Base-by-base conservation (phyloP, 495 filamentous ascomycete species). In the Daldinia concentrica region DNA sequence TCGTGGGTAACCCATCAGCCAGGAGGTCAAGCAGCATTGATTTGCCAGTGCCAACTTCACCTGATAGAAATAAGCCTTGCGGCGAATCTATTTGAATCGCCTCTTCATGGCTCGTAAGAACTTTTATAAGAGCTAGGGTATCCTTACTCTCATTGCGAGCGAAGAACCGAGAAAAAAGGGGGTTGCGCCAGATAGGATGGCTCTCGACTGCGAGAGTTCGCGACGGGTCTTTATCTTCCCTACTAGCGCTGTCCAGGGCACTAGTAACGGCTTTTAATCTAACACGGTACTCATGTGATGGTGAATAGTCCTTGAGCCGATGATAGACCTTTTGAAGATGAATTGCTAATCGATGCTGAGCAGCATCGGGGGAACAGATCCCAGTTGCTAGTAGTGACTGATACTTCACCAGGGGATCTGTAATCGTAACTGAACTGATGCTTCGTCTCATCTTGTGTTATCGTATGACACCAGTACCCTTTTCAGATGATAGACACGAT, bases 41-140 rank as follows among this genome's bases (percentile, higher is more conserved):
- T 75, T 92, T 92, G 4, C 90, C 89, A 0, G 88, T 91, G 9
- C 91, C 90, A 6, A 93, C 90, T 65, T 91, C 89, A 1, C 90
- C 90, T 29, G 90, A 89, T 3, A 92, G 80, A 51, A 92, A 85
- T 9, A 93, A 77, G 0, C 90, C 90, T 68, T 83, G 85, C 0
- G 91, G 91, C 0, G 87, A 88, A 62, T 89, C 79, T 27, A 91
- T 77, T 8, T 85, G 75, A 27, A 91, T 74, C 11, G 90, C 91
- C 4, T 86, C 85, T 74, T 93, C 86, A 68, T 91, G 82, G 56
- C 77, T 84, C 2, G 88, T 89, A 4, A 93, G 75, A 14, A 87
- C 80, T 50, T 83, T 79, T 3, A 86, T 88, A 27, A 93, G 76
- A 8, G 88, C 85, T n/a, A 88, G 76, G n/a, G 79, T 84, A 59